These are phyloP conservation scores for Fusarium pilosicola DNA, from an alignment of 2,329 filamentous ascomycete genomes.

Conservation along the genomic window DNA sequence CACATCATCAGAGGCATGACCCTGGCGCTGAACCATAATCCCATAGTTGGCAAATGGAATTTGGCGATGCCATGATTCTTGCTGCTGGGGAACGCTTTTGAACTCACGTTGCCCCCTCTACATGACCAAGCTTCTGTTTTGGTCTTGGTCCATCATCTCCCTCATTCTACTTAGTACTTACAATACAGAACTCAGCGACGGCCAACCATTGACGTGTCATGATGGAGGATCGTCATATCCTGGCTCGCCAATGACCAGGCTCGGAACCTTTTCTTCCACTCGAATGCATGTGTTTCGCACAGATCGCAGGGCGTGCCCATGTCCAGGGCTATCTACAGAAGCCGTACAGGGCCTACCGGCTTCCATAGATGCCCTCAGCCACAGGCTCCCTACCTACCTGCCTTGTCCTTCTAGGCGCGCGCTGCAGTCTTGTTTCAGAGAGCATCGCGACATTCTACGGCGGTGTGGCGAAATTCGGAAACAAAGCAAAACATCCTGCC, in stretches of 20 bases:
- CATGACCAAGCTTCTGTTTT: slow-evolving; percentile 3
- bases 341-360: background rate
- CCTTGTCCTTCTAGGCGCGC: background rate
- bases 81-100: slow-evolving; percentile 3
- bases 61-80: slow-evolving; percentile 5
- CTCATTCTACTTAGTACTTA: background rate
- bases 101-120: background rate
- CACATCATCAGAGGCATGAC: slow-evolving; percentile 36
- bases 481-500: slow-evolving; percentile 27
- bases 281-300: background rate
- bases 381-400: background rate
- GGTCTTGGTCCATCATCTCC: background rate
- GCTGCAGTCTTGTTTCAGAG: slow-evolving; percentile 2
- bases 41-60: slow-evolving; percentile 17
- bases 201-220: background rate
- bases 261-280: background rate
- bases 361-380: slow-evolving; percentile 4
- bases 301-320: slow-evolving; percentile 1
- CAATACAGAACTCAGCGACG: background rate
- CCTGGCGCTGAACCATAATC: slow-evolving; percentile 30
- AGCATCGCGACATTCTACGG: slow-evolving; percentile 37
- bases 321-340: background rate
- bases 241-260: background rate
- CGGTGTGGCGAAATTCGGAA: slow-evolving; percentile 40
- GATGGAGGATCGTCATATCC: background rate